phyloP scores from a whole-genome alignment of 306 rosid species.

The Abrus pulchellus region DNA sequence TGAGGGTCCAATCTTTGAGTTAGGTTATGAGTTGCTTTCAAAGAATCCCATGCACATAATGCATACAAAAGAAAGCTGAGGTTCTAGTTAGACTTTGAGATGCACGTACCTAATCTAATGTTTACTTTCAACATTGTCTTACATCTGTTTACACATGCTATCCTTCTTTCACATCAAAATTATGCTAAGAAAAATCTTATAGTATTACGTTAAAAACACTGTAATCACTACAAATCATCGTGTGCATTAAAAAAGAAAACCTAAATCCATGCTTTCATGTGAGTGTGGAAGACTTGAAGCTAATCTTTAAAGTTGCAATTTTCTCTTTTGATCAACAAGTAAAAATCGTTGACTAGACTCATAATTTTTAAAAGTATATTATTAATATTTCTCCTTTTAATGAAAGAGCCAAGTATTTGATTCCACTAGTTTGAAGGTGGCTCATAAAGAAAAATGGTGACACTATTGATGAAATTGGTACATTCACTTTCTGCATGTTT shows the following conservation, averaged over 20 bases:
- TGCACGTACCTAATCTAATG: conserved; percentile 17
- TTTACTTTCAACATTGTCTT: conserved; percentile 3
- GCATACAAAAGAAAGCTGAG: background rate
- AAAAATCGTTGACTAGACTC: too few species aligned
- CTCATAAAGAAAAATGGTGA: background rate
- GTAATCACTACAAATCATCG: conserved; percentile 19
- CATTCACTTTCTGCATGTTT: too few species aligned
- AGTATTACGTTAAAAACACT: background rate
- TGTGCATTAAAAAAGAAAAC: conserved; percentile 33
- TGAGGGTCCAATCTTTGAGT: conserved; percentile 33
- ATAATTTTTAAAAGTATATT: too few species aligned
- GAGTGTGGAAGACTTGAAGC: too few species aligned
- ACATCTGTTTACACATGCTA: background rate
- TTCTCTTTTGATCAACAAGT: too few species aligned
- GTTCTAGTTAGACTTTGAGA: conserved; percentile 11
- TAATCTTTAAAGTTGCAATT: too few species aligned
- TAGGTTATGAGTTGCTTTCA: conserved; percentile 44
- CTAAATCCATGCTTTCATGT: background rate
- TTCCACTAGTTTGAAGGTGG: background rate
- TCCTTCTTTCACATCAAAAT: background rate
- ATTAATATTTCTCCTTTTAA: background rate
- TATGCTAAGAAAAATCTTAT: background rate
- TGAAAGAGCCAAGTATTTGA: background rate
- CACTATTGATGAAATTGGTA: too few species aligned
- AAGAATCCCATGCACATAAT: conserved; percentile 2